These are phyloP conservation scores for Rhizopogon sp. DNA, from an alignment of 768 basidiomycete species.

Conservation along the genomic window DNA sequence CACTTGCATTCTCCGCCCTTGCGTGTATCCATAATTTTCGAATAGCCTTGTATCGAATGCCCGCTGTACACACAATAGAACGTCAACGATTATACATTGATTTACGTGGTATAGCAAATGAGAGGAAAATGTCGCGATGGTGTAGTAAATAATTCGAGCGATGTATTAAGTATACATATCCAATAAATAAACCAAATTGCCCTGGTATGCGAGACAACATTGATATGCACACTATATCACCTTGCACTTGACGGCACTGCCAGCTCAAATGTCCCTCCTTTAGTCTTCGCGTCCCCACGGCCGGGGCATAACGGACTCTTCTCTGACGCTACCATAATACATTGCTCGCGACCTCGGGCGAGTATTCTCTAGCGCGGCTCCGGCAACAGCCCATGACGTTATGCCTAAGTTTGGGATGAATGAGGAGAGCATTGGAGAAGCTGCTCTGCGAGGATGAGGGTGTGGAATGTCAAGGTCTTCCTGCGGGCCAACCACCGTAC, in stretches of 20 bases:
- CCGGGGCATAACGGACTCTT: constrained; percentile 19
- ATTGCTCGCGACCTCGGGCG: neutral
- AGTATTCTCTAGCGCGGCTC: constrained; percentile 14
- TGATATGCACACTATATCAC: neutral
- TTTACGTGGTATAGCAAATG: neutral
- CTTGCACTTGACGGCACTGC: neutral
- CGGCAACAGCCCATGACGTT: constrained; percentile 29
- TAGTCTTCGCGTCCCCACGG: constrained; percentile 21
- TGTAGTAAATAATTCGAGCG: neutral
- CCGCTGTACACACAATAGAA: no score
- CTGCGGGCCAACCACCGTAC: neutral
- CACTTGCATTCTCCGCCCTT: neutral
- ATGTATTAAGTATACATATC: neutral
- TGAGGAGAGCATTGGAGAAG: constrained; percentile 17
- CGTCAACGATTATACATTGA: neutral
- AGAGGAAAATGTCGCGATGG: neutral
- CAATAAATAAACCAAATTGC: neutral
- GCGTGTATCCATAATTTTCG: neutral
- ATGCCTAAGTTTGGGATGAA: constrained; percentile 25
- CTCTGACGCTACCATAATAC: constrained; percentile 7
- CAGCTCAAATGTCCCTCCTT: constrained; percentile 17
- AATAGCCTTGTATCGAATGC: neutral
- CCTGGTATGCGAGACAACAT: neutral
- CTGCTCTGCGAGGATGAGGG: constrained; percentile 17
- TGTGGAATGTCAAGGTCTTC: constrained; percentile 8